Conservation (phyloP, 306 rosid genomes). For the Canavalia ensiformis region DNA sequence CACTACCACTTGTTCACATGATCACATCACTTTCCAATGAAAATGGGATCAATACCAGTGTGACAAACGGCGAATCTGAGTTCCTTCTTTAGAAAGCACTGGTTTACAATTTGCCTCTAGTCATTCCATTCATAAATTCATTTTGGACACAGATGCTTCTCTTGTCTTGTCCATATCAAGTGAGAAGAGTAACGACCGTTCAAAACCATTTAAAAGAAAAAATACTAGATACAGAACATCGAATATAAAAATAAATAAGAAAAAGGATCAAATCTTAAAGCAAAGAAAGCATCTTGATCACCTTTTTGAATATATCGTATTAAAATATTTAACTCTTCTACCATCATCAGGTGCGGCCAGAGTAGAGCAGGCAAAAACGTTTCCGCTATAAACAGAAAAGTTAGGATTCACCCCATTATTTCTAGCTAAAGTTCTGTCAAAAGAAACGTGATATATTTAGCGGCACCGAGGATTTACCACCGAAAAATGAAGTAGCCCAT, state of each 20-base stretch:
- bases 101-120: slow-evolving; percentile 41
- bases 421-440: slow-evolving; percentile 19
- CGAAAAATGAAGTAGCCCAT: slow-evolving; percentile 47
- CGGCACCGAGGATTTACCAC: slow-evolving; percentile 49
- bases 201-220: slow-evolving; percentile 21
- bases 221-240: background rate
- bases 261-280: slow-evolving; percentile 28
- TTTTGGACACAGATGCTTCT: slow-evolving; percentile 49
- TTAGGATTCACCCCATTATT: slow-evolving; percentile 1
- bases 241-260: background rate
- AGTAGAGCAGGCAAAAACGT: slow-evolving; percentile 23
- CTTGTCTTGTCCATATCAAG: slow-evolving; percentile 28
- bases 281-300: slow-evolving; percentile 40
- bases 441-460: slow-evolving; percentile 20
- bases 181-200: slow-evolving; percentile 15
- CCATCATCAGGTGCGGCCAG: background rate
- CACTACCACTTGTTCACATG: slow-evolving; percentile 7
- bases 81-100: slow-evolving; percentile 48
- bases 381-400: slow-evolving; percentile 36
- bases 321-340: slow-evolving; percentile 2
- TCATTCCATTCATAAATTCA: slow-evolving; percentile 39
- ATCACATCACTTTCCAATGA: slow-evolving; percentile 45
- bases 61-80: slow-evolving; percentile 50
- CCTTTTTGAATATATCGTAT: slow-evolving; percentile 32
- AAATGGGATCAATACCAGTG: slow-evolving; percentile 22